These are phyloP conservation scores for Auricularia heimuer DNA, from an alignment of 768 basidiomycete species.

Conservation along the genomic window DNA sequence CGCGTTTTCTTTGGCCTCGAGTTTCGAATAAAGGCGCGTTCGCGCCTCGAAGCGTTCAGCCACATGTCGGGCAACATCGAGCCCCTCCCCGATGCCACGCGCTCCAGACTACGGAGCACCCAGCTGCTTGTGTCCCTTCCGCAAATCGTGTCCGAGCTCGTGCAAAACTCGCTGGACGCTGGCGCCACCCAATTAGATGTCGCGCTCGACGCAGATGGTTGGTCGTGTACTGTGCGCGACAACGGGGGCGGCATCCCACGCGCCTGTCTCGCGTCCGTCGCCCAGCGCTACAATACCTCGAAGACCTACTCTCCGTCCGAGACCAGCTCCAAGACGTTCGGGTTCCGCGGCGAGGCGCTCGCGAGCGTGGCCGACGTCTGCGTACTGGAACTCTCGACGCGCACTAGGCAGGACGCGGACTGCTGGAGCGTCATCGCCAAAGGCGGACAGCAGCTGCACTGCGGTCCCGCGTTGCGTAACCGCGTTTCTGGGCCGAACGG, in stretches of 20 bases:
- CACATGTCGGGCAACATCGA: constrained; percentile 7
- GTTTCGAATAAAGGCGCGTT: no score
- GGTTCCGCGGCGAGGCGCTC: constrained; percentile 90
- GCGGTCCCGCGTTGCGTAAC: constrained; percentile 58
- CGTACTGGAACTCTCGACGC: constrained; percentile 73
- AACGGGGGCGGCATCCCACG: constrained; percentile 69
- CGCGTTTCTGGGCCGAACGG: constrained; percentile 53
- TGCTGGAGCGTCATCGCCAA: constrained; percentile 75
- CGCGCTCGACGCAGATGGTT: constrained; percentile 63
- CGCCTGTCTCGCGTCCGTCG: constrained; percentile 47
- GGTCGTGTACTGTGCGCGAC: constrained; percentile 81
- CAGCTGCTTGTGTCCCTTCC: constrained; percentile 76
- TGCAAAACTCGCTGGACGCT: constrained; percentile 88
- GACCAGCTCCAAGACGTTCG: constrained; percentile 56
- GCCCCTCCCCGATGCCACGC: constrained; percentile 51
- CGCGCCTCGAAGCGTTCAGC: background rate
- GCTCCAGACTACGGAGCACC: constrained; percentile 66
- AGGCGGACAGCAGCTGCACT: constrained; percentile 57
- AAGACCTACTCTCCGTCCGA: constrained; percentile 50
- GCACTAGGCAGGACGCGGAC: constrained; percentile 40
- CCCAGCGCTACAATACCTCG: constrained; percentile 67
- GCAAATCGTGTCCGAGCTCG: constrained; percentile 71
- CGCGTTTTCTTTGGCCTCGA: no score
- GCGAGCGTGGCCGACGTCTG: constrained; percentile 74
- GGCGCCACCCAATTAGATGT: constrained; percentile 57